These are phyloP conservation scores for Mycena floridula DNA, from an alignment of 768 basidiomycete species.

Conservation along the genomic window DNA sequence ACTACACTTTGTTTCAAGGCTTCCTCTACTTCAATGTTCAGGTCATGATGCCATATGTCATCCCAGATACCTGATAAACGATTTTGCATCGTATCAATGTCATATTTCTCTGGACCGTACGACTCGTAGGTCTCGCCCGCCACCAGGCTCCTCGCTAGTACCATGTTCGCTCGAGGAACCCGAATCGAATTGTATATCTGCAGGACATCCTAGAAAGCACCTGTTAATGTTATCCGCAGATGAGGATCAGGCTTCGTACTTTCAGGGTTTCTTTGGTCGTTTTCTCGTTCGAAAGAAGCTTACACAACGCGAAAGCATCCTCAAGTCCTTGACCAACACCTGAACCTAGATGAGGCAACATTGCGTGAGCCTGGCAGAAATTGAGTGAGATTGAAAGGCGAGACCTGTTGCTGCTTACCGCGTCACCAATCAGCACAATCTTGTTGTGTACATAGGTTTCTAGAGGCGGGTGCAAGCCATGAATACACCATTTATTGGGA, in stretches of 20 bases:
- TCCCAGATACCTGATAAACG: slow-evolving; percentile 36
- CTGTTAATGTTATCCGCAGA: background rate
- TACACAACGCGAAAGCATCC: slow-evolving; percentile 41
- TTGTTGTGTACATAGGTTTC: slow-evolving; percentile 34
- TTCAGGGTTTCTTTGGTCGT: slow-evolving; percentile 33
- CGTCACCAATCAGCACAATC: slow-evolving; percentile 50
- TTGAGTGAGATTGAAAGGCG: too few species aligned
- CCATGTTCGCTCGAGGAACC: slow-evolving; percentile 42
- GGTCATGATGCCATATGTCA: slow-evolving; percentile 44
- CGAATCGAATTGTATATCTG: slow-evolving; percentile 38
- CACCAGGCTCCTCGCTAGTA: slow-evolving; percentile 33
- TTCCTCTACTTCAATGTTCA: slow-evolving; percentile 29
- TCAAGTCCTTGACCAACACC: slow-evolving; percentile 59
- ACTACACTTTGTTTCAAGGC: background rate
- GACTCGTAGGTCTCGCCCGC: slow-evolving; percentile 38
- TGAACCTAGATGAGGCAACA: slow-evolving; percentile 49
- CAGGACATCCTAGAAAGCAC: slow-evolving; percentile 33
- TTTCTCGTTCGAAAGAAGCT: slow-evolving; percentile 33
- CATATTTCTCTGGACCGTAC: slow-evolving; percentile 17
- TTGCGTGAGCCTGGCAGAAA: slow-evolving; percentile 50
- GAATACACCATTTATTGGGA: slow-evolving; percentile 48
- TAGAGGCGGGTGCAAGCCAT: slow-evolving; percentile 40
- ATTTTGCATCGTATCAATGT: slow-evolving; percentile 17
- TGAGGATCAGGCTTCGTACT: background rate
- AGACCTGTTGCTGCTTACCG: too few species aligned